These are phyloP conservation scores for Exophiala sp. DNA, from an alignment of 2,329 filamentous ascomycete species.

Conservation along the genomic window DNA sequence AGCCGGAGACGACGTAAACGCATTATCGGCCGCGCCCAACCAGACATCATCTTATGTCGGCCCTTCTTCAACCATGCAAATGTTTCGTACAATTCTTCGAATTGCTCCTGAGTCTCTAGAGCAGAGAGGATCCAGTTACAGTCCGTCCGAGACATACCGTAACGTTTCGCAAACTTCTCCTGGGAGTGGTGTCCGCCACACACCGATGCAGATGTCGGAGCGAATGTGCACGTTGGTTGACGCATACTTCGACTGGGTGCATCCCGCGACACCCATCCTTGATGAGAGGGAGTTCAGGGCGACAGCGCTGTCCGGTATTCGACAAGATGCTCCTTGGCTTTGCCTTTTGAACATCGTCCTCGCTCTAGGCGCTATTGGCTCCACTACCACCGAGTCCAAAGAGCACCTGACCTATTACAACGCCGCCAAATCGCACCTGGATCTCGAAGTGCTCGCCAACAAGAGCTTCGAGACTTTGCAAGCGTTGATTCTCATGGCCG, in stretches of 20 bases:
- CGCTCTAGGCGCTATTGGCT: conserved; percentile 25
- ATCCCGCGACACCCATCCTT: conserved; percentile 25
- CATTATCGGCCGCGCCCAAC: conserved; percentile 5
- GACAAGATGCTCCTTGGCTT: conserved; percentile 25
- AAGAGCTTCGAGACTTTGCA: conserved; percentile 26
- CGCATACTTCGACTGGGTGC: conserved; percentile 25
- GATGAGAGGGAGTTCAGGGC: conserved; percentile 24
- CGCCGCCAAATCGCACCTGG: conserved; percentile 21
- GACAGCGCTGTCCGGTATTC: conserved; percentile 10
- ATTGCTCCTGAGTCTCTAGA: conserved; percentile 12
- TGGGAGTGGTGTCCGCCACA: not conserved
- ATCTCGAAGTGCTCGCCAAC: conserved; percentile 23
- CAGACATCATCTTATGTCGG: conserved; percentile 14
- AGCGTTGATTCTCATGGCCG: conserved; percentile 26
- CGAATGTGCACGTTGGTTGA: conserved; percentile 15
- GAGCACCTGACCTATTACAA: conserved; percentile 24
- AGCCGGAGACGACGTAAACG: conserved; percentile 12
- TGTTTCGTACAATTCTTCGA: conserved; percentile 13
- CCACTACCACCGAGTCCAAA: conserved; percentile 16
- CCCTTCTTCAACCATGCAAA: conserved; percentile 15
- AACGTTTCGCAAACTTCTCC: conserved; percentile 4
- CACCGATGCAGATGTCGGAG: conserved; percentile 5
- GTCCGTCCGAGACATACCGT: conserved; percentile 3
- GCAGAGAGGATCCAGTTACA: not conserved
- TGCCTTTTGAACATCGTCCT: conserved; percentile 29